Evolutionary conservation across 176 grass and related monocot species (phyloP).

Genomic region (Poa annua): DNA sequence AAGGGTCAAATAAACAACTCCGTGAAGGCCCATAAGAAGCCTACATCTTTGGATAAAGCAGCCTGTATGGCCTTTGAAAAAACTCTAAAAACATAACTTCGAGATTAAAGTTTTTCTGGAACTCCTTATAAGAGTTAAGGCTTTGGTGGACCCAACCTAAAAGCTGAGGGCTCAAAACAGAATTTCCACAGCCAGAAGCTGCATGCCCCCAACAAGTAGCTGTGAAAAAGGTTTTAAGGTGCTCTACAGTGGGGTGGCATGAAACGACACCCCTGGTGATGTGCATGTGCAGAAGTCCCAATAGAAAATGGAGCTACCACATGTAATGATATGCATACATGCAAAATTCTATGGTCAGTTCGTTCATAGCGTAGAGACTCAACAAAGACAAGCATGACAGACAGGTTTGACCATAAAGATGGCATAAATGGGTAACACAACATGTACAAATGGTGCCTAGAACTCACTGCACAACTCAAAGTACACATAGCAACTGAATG

Average conservation of each 20-base stretch:
- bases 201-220: neutral
- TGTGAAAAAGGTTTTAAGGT: neutral
- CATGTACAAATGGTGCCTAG: neutral
- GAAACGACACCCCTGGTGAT: neutral
- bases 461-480: constrained; percentile 18
- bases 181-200: neutral
- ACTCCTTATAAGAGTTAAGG: neutral
- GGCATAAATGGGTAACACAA: neutral
- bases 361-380: neutral
- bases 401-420: constrained; percentile 10
- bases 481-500: constrained; percentile 15
- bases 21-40: neutral
- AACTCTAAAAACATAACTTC: neutral
- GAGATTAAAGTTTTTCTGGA: neutral
- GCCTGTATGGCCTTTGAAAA: neutral
- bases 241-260: neutral
- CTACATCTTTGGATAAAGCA: neutral
- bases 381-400: neutral
- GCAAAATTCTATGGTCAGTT: neutral
- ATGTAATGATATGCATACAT: neutral
- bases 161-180: constrained; percentile 7
- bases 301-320: neutral
- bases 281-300: neutral
- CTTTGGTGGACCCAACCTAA: neutral
- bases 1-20: constrained; percentile 13